Conservation (phyloP, 148 eudicot species). For the Camellia japonica region DNA sequence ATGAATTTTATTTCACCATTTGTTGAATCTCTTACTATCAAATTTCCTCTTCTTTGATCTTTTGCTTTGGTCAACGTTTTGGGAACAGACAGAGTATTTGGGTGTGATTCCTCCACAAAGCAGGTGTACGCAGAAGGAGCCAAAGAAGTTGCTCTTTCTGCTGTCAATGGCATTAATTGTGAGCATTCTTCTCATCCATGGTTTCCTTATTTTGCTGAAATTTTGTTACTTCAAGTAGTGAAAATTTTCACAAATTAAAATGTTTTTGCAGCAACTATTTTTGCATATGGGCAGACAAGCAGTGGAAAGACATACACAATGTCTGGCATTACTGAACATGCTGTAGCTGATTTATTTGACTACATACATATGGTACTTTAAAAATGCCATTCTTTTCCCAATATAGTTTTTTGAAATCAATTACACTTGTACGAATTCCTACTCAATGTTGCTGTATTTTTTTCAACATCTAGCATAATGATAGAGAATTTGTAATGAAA, state of each 20-base stretch:
- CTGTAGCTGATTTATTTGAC: conserved; percentile 65
- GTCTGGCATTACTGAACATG: conserved; percentile 63
- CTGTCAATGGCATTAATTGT: conserved; percentile 83
- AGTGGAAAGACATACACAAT: conserved; percentile 93
- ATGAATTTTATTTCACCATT: not conserved
- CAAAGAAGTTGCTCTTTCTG: conserved; percentile 82
- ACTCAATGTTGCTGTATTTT: not conserved
- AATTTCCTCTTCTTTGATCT: not conserved
- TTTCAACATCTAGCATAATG: conserved; percentile 44
- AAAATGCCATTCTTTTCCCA: not conserved
- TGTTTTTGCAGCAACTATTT: conserved; percentile 60
- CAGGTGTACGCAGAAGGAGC: conserved; percentile 92
- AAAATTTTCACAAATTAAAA: not conserved
- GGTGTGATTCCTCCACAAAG: conserved; percentile 71
- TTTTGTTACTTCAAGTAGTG: not conserved
- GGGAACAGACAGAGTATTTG: conserved; percentile 75
- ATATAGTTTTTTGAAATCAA: not conserved
- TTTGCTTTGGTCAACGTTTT: no score
- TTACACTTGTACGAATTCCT: not conserved
- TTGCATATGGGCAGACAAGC: conserved; percentile 95
- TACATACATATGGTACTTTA: conserved; percentile 48
- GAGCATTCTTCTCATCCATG: conserved; percentile 34
- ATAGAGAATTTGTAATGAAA: conserved; percentile 72
- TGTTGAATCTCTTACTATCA: not conserved
- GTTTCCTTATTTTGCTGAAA: not conserved